phyloP scores from a whole-genome alignment of 1,139 yeast species.

The Pichia sp. region DNA sequence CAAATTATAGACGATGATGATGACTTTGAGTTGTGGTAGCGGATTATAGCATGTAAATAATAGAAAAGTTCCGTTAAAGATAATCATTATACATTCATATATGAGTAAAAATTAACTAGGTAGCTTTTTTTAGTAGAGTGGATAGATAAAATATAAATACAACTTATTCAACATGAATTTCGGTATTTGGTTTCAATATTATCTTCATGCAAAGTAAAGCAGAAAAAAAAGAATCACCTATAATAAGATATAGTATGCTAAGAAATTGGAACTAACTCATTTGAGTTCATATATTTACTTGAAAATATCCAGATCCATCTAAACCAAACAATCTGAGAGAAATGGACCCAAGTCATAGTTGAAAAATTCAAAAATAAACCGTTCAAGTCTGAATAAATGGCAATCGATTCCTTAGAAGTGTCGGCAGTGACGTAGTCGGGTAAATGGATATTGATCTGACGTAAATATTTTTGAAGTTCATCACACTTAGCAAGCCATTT shows the following conservation, averaged over 20 bases:
- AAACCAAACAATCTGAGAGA: conserved; percentile 93
- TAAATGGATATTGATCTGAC: not conserved
- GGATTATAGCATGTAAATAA: not conserved
- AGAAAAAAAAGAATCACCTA: not conserved
- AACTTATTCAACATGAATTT: not conserved
- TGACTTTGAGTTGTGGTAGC: conserved; percentile 27
- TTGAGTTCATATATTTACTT: conserved; percentile 71
- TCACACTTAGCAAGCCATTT: conserved; percentile 5
- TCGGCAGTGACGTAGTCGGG: not conserved
- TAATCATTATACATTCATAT: not conserved
- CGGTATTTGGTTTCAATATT: not conserved
- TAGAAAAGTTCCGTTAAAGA: not conserved
- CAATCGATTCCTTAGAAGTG: conserved; percentile 24
- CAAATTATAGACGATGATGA: conserved; percentile 26
- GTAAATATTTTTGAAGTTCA: not conserved
- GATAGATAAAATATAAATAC: not conserved
- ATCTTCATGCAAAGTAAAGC: conserved; percentile 1
- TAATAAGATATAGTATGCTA: not conserved
- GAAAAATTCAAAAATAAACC: conserved; percentile 57
- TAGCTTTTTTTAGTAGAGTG: not conserved
- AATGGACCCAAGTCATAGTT: conserved; percentile 82
- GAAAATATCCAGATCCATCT: conserved; percentile 82
- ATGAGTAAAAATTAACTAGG: not conserved
- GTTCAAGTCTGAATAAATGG: conserved; percentile 50
- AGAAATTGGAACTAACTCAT: conserved; percentile 47